Base-by-base conservation (phyloP, 2,329 filamentous ascomycete species). In the Aspergillus sergii region DNA sequence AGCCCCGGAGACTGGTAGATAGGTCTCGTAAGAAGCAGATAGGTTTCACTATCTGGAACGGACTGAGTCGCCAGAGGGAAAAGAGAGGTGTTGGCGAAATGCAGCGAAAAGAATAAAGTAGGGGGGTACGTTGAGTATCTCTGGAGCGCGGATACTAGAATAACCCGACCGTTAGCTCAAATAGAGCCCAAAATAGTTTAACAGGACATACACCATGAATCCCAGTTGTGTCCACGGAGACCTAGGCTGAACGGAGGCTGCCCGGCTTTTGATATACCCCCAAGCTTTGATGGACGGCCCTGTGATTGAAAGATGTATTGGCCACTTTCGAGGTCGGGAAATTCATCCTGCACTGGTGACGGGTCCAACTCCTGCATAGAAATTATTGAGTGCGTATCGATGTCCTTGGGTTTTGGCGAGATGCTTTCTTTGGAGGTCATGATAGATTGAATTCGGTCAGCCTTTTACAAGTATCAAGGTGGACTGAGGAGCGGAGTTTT, bases 41-140 rank as follows among this genome's bases (percentile, higher is more conserved):
- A 96, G 57, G 88, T 89, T 75, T 97, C 94, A 64, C 91, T 91
- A 58, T 88, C 86, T 10, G 89, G 81, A 8, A 95, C 86, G 53
- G 91, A 92, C 62, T 84, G 86, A 46, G 91, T 92, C 57, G 89
- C 71, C 43, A 95, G 86, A 0, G 93, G 93, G 67, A 96, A 89
- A 50, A 96, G 76, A 9, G 92, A 92, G 39, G 92, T 94, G 71
- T 94, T 96, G 72, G 89, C 84, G 66, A 95, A 82, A 80, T 96
- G 93, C 62, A 95, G 84, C 34, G 87, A 83, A 39, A 90, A 85
- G 80, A 94, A 96, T 68, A 92, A 81, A 66, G 87, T 88, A 73
- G 92, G 94, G 68, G 91, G 88, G 81, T 97, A 96, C 69, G 91
- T 93, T 1, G 93, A 95, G 83, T 96, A 97, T 76, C 88, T 90